Evolutionary conservation across 1,284 basidiomycete genomes (phyloP).

Genomic region (Phellinidium pouzarii): DNA sequence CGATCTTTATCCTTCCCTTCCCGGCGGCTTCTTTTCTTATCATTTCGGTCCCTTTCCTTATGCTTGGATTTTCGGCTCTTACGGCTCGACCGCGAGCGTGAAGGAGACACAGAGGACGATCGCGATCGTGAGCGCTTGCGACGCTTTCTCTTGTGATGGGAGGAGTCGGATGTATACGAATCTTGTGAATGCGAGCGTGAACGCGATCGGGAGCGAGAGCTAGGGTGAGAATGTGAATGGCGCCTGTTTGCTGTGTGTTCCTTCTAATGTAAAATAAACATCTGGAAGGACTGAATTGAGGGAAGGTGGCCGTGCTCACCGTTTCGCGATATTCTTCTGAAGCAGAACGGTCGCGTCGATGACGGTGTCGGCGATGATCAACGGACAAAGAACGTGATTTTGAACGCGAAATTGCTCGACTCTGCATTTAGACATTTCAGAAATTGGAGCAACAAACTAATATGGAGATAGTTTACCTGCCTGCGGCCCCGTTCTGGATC

Average conservation of each 20-base stretch:
- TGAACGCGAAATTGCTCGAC: neutral
- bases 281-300: neutral
- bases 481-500: conserved; percentile 5
- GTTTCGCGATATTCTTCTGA: neutral
- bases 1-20: conserved; percentile 29
- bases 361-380: neutral
- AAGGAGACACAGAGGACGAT: neutral
- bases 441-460: neutral
- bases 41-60: conserved; percentile 32
- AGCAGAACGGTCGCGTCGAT: neutral
- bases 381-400: neutral
- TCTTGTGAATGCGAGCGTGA: neutral
- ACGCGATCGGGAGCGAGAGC: neutral
- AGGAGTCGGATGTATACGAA: neutral
- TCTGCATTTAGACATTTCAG: neutral
- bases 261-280: neutral
- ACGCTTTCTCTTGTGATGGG: conserved; percentile 1
- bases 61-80: conserved; percentile 1
- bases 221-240: neutral
- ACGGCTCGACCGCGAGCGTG: neutral
- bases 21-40: conserved; percentile 24
- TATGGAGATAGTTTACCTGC: neutral
- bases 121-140: conserved; percentile 1
- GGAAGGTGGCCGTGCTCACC: neutral
- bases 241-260: neutral